Base-by-base conservation (phyloP, 306 rosid genomes). In the Trifolium fragiferum region DNA sequence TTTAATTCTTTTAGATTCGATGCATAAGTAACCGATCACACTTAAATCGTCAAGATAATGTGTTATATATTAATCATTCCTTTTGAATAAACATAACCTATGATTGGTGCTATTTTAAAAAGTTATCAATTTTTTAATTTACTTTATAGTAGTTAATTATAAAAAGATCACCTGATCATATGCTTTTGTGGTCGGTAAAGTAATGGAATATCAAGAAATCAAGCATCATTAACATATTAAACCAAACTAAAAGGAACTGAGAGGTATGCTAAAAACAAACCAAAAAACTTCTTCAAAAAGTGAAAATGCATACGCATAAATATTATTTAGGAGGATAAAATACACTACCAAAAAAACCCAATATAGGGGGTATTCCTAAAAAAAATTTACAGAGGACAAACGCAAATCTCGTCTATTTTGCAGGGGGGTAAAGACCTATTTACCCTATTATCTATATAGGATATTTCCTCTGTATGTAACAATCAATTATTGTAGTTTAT, bases 171-270 rank as follows among this genome's bases (percentile, higher is more conserved):
- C 10, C 20, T 50, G 23, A 16, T 16, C 0, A 50, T 50, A 50
- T 50, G 4, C 57, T 16, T 50, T 16, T 50, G 5, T 16, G 57
- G 23, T 50, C 16, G 18, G 57, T 50, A 55, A 12, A 44, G 15
- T 4, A 20, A 20, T 50, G 57, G n/a, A 19, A 55, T 20, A 21
- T 55, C 32, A 10, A 21, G 14, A 55, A 55, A 55, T 21, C 9
- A 27, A 30, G 49, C 40, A 70, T 18, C 32, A 38, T 55, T 69
- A 10, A 61, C 63, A 59, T 82, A 51, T 54, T 61, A 35, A 69
- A 41, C 21, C 37, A 51, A 35, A 55, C 62, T 57, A 77, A 41
- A 73, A 59, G 60, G 73, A 74, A 47, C 43, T 78, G 65, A 68
- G 65, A 68, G 60, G 33, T 43, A 63, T 23, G 33, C 7, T 14